These are phyloP conservation scores for Calocybe gangraenosa DNA, from an alignment of 768 basidiomycete genomes.

Conservation along the genomic window DNA sequence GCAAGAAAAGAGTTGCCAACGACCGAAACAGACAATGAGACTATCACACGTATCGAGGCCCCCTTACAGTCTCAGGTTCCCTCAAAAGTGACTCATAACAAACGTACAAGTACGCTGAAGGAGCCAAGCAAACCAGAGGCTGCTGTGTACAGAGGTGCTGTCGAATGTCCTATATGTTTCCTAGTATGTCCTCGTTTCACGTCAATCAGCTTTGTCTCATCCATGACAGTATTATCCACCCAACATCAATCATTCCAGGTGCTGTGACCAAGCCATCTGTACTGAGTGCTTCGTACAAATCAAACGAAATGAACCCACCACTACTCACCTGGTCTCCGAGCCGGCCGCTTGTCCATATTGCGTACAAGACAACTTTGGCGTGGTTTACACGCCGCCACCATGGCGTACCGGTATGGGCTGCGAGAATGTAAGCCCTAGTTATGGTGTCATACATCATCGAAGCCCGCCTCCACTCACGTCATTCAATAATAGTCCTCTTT, in stretches of 20 bases:
- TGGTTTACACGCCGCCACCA: constrained; percentile 78
- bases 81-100: constrained; percentile 40
- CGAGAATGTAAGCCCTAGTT: constrained; percentile 53
- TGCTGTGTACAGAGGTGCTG: constrained; percentile 75
- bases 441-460: neutral
- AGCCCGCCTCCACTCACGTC: no score
- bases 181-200: constrained; percentile 53
- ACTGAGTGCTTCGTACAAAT: constrained; percentile 99
- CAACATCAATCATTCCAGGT: constrained; percentile 95
- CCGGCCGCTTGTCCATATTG: constrained; percentile 98
- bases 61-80: constrained; percentile 25
- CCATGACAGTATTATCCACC: constrained; percentile 84
- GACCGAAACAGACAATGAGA: constrained; percentile 37
- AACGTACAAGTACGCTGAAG: constrained; percentile 55
- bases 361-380: constrained; percentile 94
- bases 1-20: constrained; percentile 69
- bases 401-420: constrained; percentile 81
- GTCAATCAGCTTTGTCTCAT: constrained; percentile 24
- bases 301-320: constrained; percentile 91
- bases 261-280: constrained; percentile 98
- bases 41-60: constrained; percentile 42
- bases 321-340: constrained; percentile 94
- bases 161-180: constrained; percentile 98
- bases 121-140: constrained; percentile 73
- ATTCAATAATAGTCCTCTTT: constrained; percentile 21